A percentile compares a stretch with the other conserved stretches of the same genome.
phyloP scores from a whole-genome alignment of 1,284 basidiomycete genomes.

The Inonotus hispidus region DNA sequence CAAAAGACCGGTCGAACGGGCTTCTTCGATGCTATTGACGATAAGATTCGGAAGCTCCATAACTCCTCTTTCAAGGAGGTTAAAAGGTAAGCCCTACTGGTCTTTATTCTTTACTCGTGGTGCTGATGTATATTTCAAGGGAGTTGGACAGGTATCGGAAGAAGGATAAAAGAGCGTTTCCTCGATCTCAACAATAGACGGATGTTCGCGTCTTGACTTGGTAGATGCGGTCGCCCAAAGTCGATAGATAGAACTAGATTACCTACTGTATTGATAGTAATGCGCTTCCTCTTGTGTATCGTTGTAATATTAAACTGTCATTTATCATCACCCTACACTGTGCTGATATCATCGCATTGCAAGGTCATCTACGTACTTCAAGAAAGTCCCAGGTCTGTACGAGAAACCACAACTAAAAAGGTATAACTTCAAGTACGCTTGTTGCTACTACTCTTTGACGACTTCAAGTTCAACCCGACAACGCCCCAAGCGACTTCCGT shows the following conservation, averaged over 20 bases:
- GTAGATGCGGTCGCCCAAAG: too few species aligned
- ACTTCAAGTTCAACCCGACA: not conserved
- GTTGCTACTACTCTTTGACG: not conserved
- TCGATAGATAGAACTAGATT: too few species aligned
- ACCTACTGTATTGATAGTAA: too few species aligned
- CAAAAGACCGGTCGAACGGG: not conserved
- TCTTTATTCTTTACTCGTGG: not conserved
- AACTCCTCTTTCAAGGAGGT: not conserved
- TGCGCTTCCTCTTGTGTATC: too few species aligned
- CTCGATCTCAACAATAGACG: not conserved
- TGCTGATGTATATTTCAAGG: not conserved
- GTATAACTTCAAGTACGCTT: not conserved
- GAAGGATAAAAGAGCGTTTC: not conserved
- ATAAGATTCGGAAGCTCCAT: not conserved
- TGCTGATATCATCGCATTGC: not conserved
- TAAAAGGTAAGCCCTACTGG: not conserved
- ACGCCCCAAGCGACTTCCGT: constrained; percentile 62
- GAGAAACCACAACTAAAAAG: not conserved
- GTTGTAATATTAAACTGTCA: too few species aligned
- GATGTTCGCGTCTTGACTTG: too few species aligned
- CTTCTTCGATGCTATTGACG: not conserved
- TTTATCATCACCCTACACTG: too few species aligned
- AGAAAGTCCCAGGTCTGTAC: not conserved
- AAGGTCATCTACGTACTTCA: too few species aligned
- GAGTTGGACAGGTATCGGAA: not conserved